phyloP scores from a whole-genome alignment of 176 grass and related monocot genomes.

The Phoenix dactylifera region DNA sequence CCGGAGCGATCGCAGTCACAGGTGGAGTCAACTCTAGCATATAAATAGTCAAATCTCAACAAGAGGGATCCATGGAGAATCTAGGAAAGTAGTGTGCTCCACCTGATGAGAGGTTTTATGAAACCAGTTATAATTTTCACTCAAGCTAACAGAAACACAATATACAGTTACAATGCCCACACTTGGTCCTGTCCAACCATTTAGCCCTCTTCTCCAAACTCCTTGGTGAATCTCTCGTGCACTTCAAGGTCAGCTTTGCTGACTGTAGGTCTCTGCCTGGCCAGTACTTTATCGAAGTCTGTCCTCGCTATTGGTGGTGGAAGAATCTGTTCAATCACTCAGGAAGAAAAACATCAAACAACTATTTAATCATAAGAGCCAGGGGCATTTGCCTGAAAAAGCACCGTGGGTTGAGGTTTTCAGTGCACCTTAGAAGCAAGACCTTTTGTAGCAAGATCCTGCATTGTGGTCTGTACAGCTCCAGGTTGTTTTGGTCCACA shows the following conservation, averaged over 20 bases:
- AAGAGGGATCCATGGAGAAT: too few species aligned
- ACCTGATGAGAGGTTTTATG: constrained; percentile 7
- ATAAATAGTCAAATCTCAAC: too few species aligned
- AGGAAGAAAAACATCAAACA: background rate
- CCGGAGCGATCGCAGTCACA: too few species aligned
- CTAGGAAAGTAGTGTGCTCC: constrained; percentile 8
- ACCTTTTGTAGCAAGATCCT: constrained; percentile 71
- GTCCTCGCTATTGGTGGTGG: constrained; percentile 72
- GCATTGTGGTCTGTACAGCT: constrained; percentile 70
- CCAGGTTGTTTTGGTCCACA: constrained; percentile 79
- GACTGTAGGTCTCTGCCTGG: constrained; percentile 77
- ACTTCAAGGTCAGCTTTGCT: constrained; percentile 91
- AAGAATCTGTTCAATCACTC: constrained; percentile 40
- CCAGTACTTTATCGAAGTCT: constrained; percentile 77
- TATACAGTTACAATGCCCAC: constrained; percentile 24
- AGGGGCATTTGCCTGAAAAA: background rate
- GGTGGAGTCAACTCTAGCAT: too few species aligned
- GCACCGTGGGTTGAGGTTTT: background rate
- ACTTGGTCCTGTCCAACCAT: background rate
- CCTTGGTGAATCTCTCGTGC: constrained; percentile 92
- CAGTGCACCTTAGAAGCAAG: constrained; percentile 61
- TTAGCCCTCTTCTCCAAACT: constrained; percentile 97
- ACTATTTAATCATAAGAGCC: background rate
- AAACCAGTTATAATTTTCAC: constrained; percentile 14
- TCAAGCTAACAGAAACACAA: constrained; percentile 19